Conservation (phyloP, 169 alveolate genomes). For the Plasmodium blacklocki region DNA sequence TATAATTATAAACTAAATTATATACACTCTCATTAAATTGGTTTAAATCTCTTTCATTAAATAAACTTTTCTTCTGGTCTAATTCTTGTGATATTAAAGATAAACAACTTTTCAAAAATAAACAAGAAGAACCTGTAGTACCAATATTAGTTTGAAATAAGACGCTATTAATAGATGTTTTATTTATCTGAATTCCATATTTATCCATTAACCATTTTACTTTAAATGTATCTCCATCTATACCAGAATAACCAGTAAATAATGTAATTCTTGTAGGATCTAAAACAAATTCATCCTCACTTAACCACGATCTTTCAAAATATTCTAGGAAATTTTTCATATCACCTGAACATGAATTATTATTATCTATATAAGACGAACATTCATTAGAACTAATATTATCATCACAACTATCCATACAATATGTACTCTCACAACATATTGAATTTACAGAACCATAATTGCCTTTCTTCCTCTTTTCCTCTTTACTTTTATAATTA, state of each 20-base stretch:
- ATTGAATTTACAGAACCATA: neutral
- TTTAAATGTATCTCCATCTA: constrained; percentile 82
- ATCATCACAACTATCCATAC: constrained; percentile 8
- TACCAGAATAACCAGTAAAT: constrained; percentile 78
- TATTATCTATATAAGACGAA: no score
- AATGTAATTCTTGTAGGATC: constrained; percentile 81
- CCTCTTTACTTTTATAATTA: neutral
- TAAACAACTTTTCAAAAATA: constrained; percentile 77
- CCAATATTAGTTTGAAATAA: constrained; percentile 81
- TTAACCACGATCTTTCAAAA: constrained; percentile 78
- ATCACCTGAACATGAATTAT: neutral
- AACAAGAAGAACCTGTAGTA: constrained; percentile 80
- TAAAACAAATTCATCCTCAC: constrained; percentile 81
- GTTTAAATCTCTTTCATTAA: constrained; percentile 74
- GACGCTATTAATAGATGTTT: constrained; percentile 79
- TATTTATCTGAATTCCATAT: constrained; percentile 80
- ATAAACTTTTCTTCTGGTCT: constrained; percentile 55
- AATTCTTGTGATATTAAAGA: constrained; percentile 68
- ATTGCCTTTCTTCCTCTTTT: constrained; percentile 19
- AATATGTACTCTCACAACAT: constrained; percentile 7
- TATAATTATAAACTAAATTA: constrained; percentile 66
- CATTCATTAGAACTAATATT: neutral
- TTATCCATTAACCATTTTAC: constrained; percentile 83
- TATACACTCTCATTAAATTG: constrained; percentile 76
- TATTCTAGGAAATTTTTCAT: constrained; percentile 64